Conservation (phyloP, 192 early-diverging fungal genomes). For the Umbelopsis vinacea region DNA sequence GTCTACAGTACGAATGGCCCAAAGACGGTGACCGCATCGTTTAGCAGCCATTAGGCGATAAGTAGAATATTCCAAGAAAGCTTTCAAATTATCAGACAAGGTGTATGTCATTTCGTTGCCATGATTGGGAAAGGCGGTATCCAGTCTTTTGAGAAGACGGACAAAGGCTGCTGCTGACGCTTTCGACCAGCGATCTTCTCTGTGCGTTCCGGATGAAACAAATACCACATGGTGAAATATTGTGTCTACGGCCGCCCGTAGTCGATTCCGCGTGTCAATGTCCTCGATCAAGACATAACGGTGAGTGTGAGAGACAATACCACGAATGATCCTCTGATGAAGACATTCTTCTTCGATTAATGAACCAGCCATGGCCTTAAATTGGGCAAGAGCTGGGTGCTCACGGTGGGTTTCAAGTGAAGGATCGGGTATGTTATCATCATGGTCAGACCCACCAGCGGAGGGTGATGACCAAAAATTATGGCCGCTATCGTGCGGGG, state of each 20-base stretch:
- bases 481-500: conserved; percentile 14
- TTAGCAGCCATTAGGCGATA: conserved; percentile 33
- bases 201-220: conserved; percentile 33
- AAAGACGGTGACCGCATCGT: conserved; percentile 2
- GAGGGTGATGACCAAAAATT: conserved; percentile 23
- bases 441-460: conserved; percentile 10
- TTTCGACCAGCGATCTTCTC: conserved; percentile 18
- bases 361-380: conserved; percentile 15
- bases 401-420: background rate
- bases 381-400: conserved; percentile 8
- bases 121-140: conserved; percentile 40
- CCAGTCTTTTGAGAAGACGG: conserved; percentile 33
- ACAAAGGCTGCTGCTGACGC: conserved; percentile 37
- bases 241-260: conserved; percentile 38
- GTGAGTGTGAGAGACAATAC: conserved; percentile 43
- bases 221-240: conserved; percentile 46
- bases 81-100: conserved; percentile 42
- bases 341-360: conserved; percentile 28
- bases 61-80: conserved; percentile 43
- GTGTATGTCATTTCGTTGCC: conserved; percentile 46
- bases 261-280: conserved; percentile 43
- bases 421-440: background rate
- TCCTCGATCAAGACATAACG: conserved; percentile 45
- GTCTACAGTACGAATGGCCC: conserved; percentile 27
- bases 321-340: conserved; percentile 38